phyloP scores from a whole-genome alignment of 257 asterid species.

The Petunia axillaris region DNA sequence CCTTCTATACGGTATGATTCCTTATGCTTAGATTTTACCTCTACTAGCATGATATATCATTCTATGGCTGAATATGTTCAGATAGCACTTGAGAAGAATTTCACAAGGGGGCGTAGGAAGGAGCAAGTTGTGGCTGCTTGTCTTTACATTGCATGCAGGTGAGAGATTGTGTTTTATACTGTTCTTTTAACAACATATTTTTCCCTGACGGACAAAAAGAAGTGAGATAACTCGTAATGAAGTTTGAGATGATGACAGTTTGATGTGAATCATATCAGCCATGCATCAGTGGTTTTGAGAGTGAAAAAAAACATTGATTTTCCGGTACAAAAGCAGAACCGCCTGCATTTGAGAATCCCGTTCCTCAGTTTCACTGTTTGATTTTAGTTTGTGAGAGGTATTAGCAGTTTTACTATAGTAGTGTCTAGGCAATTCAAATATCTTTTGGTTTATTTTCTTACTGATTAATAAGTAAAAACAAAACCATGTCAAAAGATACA shows the following conservation, averaged over 20 bases:
- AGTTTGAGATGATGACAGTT: neutral
- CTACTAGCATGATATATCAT: neutral
- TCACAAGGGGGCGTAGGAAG: constrained; percentile 90
- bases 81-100: constrained; percentile 71
- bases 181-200: constrained; percentile 12
- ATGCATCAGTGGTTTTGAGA: neutral
- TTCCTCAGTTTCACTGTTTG: no score
- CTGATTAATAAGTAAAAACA: no score
- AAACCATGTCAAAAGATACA: no score
- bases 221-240: neutral
- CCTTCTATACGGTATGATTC: constrained; percentile 55
- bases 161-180: constrained; percentile 30
- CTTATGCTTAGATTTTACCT: constrained; percentile 11
- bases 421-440: no score
- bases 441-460: no score
- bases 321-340: neutral
- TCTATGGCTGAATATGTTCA: constrained; percentile 33
- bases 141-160: constrained; percentile 85
- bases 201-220: neutral
- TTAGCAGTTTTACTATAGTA: no score
- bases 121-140: constrained; percentile 87
- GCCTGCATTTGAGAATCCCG: no score
- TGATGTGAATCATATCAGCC: neutral
- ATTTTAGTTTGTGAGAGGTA: no score
- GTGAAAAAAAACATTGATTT: neutral